phyloP scores from a whole-genome alignment of 2,329 filamentous ascomycete species.

The Chrysoporthe deuterocubensis region DNA sequence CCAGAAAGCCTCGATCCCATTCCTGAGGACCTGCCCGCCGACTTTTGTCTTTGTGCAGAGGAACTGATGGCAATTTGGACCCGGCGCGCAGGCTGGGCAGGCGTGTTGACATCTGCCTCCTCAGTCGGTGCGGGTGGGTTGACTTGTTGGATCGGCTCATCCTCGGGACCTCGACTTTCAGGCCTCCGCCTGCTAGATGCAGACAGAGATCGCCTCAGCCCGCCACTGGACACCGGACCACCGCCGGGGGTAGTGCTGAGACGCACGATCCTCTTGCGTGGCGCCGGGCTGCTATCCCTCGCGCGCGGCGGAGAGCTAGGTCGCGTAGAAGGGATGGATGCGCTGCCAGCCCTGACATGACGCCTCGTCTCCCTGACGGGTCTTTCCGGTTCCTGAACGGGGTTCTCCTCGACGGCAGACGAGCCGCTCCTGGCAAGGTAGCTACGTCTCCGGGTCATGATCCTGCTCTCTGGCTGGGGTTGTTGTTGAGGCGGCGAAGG shows the following conservation, averaged over 20 bases:
- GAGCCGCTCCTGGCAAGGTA: slow-evolving; percentile 50
- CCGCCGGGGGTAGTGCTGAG: slow-evolving; percentile 54
- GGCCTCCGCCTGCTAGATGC: slow-evolving; percentile 35
- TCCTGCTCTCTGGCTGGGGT: slow-evolving; percentile 45
- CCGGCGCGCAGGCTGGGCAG: slow-evolving; percentile 53
- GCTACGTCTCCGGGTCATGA: slow-evolving; percentile 55
- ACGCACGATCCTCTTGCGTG: slow-evolving; percentile 60
- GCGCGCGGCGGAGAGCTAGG: slow-evolving; percentile 50
- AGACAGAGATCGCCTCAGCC: slow-evolving; percentile 57
- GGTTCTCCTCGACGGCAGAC: slow-evolving; percentile 45
- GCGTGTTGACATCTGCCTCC: slow-evolving; percentile 53
- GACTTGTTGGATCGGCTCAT: slow-evolving; percentile 36
- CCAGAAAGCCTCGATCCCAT: slow-evolving; percentile 37
- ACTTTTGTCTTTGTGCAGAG: slow-evolving; percentile 47
- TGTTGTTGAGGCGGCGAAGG: slow-evolving; percentile 2
- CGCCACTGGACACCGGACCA: slow-evolving; percentile 39
- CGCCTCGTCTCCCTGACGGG: slow-evolving; percentile 41
- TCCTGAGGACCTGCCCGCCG: slow-evolving; percentile 42
- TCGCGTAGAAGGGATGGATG: slow-evolving; percentile 46
- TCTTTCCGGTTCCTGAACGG: slow-evolving; percentile 28
- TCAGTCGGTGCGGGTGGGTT: slow-evolving; percentile 32
- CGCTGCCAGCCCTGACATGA: slow-evolving; percentile 53
- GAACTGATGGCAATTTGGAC: slow-evolving; percentile 60
- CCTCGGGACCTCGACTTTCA: slow-evolving; percentile 36
- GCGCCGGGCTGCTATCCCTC: slow-evolving; percentile 55